Evolutionary conservation across 2,329 filamentous ascomycete genomes (phyloP).

Genomic region (Canariomyces notabilis): DNA sequence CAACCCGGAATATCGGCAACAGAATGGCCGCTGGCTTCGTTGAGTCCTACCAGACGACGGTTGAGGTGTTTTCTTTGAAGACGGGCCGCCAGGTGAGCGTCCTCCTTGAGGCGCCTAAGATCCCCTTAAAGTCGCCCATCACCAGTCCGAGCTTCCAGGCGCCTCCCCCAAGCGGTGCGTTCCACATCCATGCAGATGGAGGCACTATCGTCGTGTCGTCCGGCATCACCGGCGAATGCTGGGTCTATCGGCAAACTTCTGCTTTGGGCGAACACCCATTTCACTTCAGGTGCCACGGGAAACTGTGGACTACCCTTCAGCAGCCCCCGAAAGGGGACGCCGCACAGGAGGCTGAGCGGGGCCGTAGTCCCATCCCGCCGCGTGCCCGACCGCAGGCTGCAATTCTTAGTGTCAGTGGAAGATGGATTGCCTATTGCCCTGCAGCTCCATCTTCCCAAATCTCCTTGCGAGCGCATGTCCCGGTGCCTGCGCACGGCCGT

Average conservation of each 20-base stretch:
- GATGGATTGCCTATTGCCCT: constrained; percentile 75
- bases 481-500: constrained; percentile 50
- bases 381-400: constrained; percentile 52
- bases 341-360: constrained; percentile 42
- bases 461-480: constrained; percentile 61
- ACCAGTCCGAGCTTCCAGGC: constrained; percentile 61
- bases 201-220: constrained; percentile 72
- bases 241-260: constrained; percentile 59
- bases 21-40: constrained; percentile 36
- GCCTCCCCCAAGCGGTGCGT: constrained; percentile 65
- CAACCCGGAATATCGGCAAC: constrained; percentile 30
- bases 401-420: constrained; percentile 62
- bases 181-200: constrained; percentile 68
- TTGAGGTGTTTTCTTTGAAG: constrained; percentile 81
- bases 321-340: constrained; percentile 47
- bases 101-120: constrained; percentile 64
- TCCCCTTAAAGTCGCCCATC: constrained; percentile 53
- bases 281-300: constrained; percentile 66
- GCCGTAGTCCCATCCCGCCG: constrained; percentile 33
- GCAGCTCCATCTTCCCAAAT: constrained; percentile 66
- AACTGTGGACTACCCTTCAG: constrained; percentile 87
- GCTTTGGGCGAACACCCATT: constrained; percentile 39
- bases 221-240: constrained; percentile 80
- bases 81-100: constrained; percentile 68
- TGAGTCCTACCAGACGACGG: constrained; percentile 74